Percentiles rank a stretch among this genome's conserved stretches.
Conservation (phyloP, 1,284 basidiomycete genomes). For the Leccinum subrobustum region DNA sequence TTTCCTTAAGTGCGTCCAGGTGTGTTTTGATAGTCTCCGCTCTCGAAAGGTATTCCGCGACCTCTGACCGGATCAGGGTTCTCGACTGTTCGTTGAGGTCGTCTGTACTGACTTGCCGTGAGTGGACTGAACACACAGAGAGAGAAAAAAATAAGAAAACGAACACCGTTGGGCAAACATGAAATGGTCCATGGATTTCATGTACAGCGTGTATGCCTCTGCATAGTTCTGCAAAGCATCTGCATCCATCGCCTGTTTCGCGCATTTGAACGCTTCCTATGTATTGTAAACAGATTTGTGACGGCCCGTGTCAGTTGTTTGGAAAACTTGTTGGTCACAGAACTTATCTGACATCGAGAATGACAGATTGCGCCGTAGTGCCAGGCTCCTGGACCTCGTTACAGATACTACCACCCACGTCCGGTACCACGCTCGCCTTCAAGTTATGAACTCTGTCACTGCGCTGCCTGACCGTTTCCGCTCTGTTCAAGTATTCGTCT, state of each 20-base stretch:
- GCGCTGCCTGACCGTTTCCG: slow-evolving; percentile 89
- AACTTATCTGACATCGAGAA: slow-evolving; percentile 20
- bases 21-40: slow-evolving; percentile 92
- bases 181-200: slow-evolving; percentile 96
- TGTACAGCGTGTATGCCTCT: slow-evolving; percentile 93
- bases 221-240: slow-evolving; percentile 91
- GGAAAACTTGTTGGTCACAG: neutral
- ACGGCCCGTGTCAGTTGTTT: neutral
- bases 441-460: slow-evolving; percentile 7
- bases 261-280: slow-evolving; percentile 86
- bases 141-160: slow-evolving; percentile 17
- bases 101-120: slow-evolving; percentile 12
- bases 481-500: slow-evolving; percentile 87
- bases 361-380: slow-evolving; percentile 15
- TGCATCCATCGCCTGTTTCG: slow-evolving; percentile 91
- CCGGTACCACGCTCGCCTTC: neutral
- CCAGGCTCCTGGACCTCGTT: neutral
- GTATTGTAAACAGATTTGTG: slow-evolving; percentile 32
- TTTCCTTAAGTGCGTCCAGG: slow-evolving; percentile 34
- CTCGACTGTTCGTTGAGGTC: slow-evolving; percentile 61
- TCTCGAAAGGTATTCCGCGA: slow-evolving; percentile 87
- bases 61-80: slow-evolving; percentile 83
- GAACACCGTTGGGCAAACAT: slow-evolving; percentile 75
- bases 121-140: slow-evolving; percentile 30
- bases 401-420: neutral